Evolutionary conservation across 2,329 filamentous ascomycete genomes (phyloP).

Genomic region (Paecilomyces variotii): DNA sequence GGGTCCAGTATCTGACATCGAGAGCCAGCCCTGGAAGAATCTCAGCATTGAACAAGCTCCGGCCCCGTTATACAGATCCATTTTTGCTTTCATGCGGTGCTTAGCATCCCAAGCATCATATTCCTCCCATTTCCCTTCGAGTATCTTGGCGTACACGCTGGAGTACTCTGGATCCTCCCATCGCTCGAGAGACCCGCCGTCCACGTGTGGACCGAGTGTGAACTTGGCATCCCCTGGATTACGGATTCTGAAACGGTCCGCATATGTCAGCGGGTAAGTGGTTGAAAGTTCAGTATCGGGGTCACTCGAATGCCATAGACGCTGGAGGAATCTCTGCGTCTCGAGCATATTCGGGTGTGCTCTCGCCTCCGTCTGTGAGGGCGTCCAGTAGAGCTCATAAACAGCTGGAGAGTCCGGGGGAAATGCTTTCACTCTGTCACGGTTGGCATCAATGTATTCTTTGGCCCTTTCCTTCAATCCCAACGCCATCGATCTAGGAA

Average conservation of each 20-base stretch:
- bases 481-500: slow-evolving; percentile 56
- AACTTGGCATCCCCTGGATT: slow-evolving; percentile 64
- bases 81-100: slow-evolving; percentile 58
- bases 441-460: slow-evolving; percentile 58
- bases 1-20: slow-evolving; percentile 63
- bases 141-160: slow-evolving; percentile 64
- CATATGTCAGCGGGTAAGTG: slow-evolving; percentile 58
- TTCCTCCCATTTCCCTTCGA: slow-evolving; percentile 67
- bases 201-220: slow-evolving; percentile 64
- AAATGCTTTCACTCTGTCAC: slow-evolving; percentile 47
- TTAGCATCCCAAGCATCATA: slow-evolving; percentile 78
- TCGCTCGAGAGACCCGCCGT: slow-evolving; percentile 66
- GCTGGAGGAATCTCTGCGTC: slow-evolving; percentile 56
- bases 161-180: slow-evolving; percentile 67
- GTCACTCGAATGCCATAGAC: slow-evolving; percentile 54
- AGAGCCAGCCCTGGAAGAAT: slow-evolving; percentile 83
- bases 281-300: slow-evolving; percentile 41
- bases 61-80: slow-evolving; percentile 70
- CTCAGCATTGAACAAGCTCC: slow-evolving; percentile 80
- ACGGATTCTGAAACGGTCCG: slow-evolving; percentile 63
- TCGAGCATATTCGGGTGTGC: slow-evolving; percentile 56
- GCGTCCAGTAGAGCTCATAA: slow-evolving; percentile 53
- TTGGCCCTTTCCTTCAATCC: slow-evolving; percentile 57
- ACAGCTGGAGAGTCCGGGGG: slow-evolving; percentile 60
- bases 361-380: slow-evolving; percentile 59